These are phyloP conservation scores for Coprinopsis cinerea DNA, from an alignment of 768 basidiomycete species.

Conservation along the genomic window DNA sequence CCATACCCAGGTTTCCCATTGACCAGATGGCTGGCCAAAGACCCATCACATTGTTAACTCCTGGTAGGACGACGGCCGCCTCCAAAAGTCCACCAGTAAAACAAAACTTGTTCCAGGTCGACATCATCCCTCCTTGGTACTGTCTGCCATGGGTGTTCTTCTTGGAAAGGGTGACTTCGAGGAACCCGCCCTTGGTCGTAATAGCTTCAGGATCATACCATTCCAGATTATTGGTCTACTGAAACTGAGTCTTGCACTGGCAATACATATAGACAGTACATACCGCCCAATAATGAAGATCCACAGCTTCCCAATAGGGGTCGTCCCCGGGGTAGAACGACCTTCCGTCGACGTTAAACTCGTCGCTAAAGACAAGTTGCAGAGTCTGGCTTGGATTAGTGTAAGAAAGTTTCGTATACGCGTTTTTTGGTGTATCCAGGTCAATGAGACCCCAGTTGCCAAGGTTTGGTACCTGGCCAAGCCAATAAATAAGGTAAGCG, in stretches of 20 bases:
- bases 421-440: constrained; percentile 59
- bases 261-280: constrained; percentile 7
- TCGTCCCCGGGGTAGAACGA: constrained; percentile 87
- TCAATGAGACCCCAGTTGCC: constrained; percentile 76
- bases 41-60: constrained; percentile 54
- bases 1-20: constrained; percentile 69
- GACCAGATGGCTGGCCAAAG: constrained; percentile 82
- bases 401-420: constrained; percentile 49
- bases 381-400: constrained; percentile 45
- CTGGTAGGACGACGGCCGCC: constrained; percentile 63
- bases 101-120: constrained; percentile 88
- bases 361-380: constrained; percentile 82
- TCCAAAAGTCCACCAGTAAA: constrained; percentile 86
- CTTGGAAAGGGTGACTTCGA: constrained; percentile 68
- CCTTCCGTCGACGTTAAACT: constrained; percentile 76
- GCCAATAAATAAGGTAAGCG: not conserved
- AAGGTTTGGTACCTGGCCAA: constrained; percentile 46
- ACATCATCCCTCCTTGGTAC: constrained; percentile 67
- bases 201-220: constrained; percentile 86
- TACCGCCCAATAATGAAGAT: constrained; percentile 76
- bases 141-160: constrained; percentile 65
- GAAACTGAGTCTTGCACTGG: not conserved
- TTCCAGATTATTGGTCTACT: constrained; percentile 67
- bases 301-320: constrained; percentile 82
- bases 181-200: constrained; percentile 65